Evolutionary conservation across 2,329 filamentous ascomycete genomes (phyloP), one percentile per base, ranked within the genome.

Genomic region (Emergomyces orientalis): DNA sequence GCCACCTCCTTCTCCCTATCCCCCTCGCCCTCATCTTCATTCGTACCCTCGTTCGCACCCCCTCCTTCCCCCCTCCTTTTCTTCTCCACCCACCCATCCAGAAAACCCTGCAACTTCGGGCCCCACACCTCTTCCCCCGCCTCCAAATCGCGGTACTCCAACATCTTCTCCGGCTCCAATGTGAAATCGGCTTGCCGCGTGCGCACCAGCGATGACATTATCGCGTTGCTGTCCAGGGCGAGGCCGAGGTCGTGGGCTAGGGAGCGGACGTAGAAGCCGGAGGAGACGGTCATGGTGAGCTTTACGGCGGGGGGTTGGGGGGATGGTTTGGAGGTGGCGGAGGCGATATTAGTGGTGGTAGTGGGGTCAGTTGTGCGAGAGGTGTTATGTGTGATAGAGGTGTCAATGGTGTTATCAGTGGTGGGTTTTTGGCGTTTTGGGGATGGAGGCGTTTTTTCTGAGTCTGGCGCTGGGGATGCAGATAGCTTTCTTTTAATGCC

Each of bases 241-340:
- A 86, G 81, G 27, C 93, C 94, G 3, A 99, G 82, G 71, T 99
- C 94, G 73, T 97, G 91, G 69, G 91, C 92, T 68, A 99, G 86
- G 63, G 89, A 95, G 66, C 94, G 88, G 17, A 99, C 92, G 75
- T 99, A 99, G 80, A 97, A 99, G 47, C 94, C 94, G 0, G 91
- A 96, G 1, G 91, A 91, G 60, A 97, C 93, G 0, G 90, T 96
- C 85, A 99, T 91, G 63, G 89, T 87, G 64, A 99, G 85, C 71
- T 85, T 88, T 58, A 85, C 89, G 0, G 93, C 94, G 1, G 93
- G 86, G 1, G 91, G 71, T 37, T 39, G 56, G 11, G 63, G 64
- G 27, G 34, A 25, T 54, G 66, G 62, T 14, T 64, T 60, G 25
- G 61, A 59, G 19, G 25, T 41, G 41, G 60, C 61, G 57, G 59